A percentile compares a stretch with the other conserved stretches of the same genome.
Evolutionary conservation across 345 rosid genomes (phyloP).

Genomic region (Sapria himalayana): DNA sequence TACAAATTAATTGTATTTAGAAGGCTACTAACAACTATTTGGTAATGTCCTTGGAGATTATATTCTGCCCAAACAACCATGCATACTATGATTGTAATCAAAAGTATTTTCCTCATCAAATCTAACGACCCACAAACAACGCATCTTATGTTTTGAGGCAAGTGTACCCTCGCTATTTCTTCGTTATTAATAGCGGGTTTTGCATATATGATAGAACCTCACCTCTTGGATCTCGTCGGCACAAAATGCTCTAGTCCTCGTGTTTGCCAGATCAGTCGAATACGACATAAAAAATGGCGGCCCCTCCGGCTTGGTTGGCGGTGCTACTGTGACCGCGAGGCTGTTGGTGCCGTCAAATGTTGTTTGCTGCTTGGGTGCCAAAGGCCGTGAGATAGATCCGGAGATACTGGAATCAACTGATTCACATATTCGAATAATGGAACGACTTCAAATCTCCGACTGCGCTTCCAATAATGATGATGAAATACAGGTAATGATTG

Average conservation of each 20-base stretch:
- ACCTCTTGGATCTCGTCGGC: constrained; percentile 34
- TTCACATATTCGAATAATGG: constrained; percentile 21
- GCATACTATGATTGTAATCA: too few species aligned
- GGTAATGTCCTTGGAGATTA: background rate
- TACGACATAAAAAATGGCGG: constrained; percentile 19
- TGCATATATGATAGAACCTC: constrained; percentile 17
- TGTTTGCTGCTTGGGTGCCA: constrained; percentile 12
- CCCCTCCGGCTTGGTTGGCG: constrained; percentile 11
- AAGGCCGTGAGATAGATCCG: constrained; percentile 11
- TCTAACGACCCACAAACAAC: too few species aligned
- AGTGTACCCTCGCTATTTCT: background rate
- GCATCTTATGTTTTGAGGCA: too few species aligned
- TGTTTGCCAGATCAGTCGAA: constrained; percentile 40
- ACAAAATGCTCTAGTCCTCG: constrained; percentile 32
- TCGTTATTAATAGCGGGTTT: constrained; percentile 5
- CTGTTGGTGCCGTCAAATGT: constrained; percentile 21
- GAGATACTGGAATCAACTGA: constrained; percentile 16
- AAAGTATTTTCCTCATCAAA: too few species aligned
- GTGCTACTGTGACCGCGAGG: constrained; percentile 24
- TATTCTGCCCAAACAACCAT: background rate
- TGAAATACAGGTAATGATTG: constrained; percentile 28
- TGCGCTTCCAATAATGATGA: constrained; percentile 20
- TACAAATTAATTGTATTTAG: constrained; percentile 2
- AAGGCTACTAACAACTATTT: background rate
- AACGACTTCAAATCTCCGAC: constrained; percentile 12